phyloP scores from a whole-genome alignment of 108 stramenopile species.

The Bacterosira constricta region DNA sequence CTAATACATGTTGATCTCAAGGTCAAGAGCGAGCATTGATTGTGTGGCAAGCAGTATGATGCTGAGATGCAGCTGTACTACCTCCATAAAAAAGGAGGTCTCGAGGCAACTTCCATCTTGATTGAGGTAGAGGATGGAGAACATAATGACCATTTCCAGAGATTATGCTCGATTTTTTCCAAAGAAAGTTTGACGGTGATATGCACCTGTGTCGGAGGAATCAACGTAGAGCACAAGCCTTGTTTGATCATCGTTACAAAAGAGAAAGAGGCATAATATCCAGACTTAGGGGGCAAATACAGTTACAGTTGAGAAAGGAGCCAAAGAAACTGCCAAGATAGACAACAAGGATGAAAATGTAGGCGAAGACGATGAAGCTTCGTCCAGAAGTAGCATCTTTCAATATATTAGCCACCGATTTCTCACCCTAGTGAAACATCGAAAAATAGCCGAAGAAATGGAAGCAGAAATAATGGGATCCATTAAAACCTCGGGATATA shows the following conservation, averaged over 20 bases:
- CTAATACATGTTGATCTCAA: constrained; percentile 71
- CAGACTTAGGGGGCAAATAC: neutral
- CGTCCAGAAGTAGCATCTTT: neutral
- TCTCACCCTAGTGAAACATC: constrained; percentile 9
- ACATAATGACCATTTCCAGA: constrained; percentile 31
- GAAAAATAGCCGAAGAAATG: neutral
- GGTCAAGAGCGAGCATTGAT: constrained; percentile 61
- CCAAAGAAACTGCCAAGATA: neutral
- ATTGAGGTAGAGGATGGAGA: constrained; percentile 23
- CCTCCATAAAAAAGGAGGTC: constrained; percentile 16
- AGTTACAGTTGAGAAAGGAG: neutral
- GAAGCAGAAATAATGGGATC: constrained; percentile 2
- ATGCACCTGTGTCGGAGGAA: constrained; percentile 4
- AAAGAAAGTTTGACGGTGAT: constrained; percentile 24
- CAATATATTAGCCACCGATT: constrained; percentile 9
- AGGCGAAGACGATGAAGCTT: neutral
- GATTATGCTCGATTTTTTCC: constrained; percentile 33
- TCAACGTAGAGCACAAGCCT: neutral
- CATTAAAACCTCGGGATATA: constrained; percentile 16
- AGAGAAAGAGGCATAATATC: neutral
- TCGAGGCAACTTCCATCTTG: constrained; percentile 29
- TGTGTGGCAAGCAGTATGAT: constrained; percentile 66
- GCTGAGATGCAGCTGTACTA: constrained; percentile 61
- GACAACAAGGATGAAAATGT: neutral
- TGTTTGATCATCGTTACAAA: neutral